Percentiles rank a stretch among this genome's conserved stretches.
phyloP scores from a whole-genome alignment of 495 filamentous ascomycete genomes.

The Lichina pygmaea region DNA sequence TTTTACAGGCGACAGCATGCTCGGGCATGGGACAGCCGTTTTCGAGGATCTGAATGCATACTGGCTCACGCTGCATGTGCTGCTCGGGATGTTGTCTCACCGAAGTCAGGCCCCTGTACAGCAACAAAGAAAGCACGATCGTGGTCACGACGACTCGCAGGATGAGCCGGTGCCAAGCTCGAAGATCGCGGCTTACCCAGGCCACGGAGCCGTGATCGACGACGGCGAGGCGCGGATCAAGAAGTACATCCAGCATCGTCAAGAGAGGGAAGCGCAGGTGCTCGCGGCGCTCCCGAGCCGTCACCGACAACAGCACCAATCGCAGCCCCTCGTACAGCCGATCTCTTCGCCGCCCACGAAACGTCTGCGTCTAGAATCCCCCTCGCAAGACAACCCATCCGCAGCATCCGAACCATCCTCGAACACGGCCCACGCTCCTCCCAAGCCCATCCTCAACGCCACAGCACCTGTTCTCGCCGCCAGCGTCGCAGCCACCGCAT shows the following conservation, averaged over 20 bases:
- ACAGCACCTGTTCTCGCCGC: no score
- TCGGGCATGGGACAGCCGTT: constrained; percentile 80
- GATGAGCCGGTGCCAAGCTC: background rate
- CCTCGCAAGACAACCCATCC: no score
- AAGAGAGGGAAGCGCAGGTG: constrained; percentile 58
- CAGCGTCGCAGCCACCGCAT: no score
- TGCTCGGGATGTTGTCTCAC: constrained; percentile 27
- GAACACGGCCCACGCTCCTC: no score
- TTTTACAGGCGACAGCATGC: constrained; percentile 86
- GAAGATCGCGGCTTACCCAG: constrained; percentile 39
- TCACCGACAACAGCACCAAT: constrained; percentile 9
- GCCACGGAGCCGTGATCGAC: constrained; percentile 53
- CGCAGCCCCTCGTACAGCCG: no score
- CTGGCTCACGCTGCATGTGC: constrained; percentile 40
- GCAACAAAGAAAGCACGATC: no score
- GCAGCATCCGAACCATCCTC: no score
- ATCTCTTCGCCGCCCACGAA: no score
- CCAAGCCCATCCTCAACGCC: no score
- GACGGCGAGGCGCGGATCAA: constrained; percentile 33
- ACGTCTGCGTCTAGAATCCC: no score
- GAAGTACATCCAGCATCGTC: constrained; percentile 65
- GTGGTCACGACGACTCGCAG: background rate
- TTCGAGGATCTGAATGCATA: constrained; percentile 65
- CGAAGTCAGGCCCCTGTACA: background rate
- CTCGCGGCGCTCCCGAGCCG: constrained; percentile 27